Conservation (phyloP, 805 yeast genomes). For the Candida peoriensis region DNA sequence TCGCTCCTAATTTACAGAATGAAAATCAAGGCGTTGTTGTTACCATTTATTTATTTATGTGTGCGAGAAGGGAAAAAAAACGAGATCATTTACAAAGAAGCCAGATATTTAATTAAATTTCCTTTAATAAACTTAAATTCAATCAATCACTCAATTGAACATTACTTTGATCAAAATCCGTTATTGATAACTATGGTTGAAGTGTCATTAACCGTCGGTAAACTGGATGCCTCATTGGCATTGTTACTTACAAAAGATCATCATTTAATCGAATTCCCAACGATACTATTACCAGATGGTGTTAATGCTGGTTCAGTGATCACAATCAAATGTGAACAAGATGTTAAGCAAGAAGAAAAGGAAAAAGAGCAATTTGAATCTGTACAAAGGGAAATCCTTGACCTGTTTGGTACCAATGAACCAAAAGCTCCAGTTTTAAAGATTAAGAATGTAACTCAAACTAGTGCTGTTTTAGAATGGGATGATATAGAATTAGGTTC, state of each 20-base stretch:
- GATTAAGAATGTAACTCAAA: slow-evolving; percentile 80
- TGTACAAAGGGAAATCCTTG: slow-evolving; percentile 69
- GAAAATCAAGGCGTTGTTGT: no score
- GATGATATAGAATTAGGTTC: slow-evolving; percentile 81
- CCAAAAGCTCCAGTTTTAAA: slow-evolving; percentile 71
- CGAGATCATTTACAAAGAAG: no score
- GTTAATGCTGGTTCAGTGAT: slow-evolving; percentile 91
- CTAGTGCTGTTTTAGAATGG: slow-evolving; percentile 94
- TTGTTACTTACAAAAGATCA: slow-evolving; percentile 85
- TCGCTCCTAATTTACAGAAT: no score
- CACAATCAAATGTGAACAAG: slow-evolving; percentile 77
- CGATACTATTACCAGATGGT: slow-evolving; percentile 83
- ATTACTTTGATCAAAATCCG: no score
- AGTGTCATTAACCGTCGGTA: slow-evolving; percentile 91
- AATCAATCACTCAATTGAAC: no score
- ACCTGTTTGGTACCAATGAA: slow-evolving; percentile 63
- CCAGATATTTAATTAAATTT: no score
- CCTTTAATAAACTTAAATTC: no score
- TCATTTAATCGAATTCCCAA: slow-evolving; percentile 95
- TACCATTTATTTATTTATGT: no score
- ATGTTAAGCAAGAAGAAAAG: slow-evolving; percentile 54
- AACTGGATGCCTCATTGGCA: slow-evolving; percentile 92
- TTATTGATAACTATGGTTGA: slow-evolving; percentile 85
- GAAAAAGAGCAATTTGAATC: slow-evolving; percentile 55
- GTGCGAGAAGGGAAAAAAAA: no score